Conservation (phyloP, 2,329 filamentous ascomycete genomes). For the Arthrobotrys musiformis region DNA sequence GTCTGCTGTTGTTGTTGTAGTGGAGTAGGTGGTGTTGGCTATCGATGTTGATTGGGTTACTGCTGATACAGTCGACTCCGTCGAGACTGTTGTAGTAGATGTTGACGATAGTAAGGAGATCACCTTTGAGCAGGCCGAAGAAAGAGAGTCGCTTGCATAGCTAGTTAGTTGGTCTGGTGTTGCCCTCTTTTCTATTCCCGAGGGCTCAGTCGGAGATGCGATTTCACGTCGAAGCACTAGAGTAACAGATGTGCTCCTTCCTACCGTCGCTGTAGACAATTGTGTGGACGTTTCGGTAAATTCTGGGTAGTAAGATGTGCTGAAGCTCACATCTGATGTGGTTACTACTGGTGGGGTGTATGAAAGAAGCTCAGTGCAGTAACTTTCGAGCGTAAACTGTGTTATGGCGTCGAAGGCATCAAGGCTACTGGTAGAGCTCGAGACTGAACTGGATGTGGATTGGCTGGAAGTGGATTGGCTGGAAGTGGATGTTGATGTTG, state of each 20-base stretch:
- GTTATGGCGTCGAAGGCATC: neutral
- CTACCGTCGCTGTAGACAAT: neutral
- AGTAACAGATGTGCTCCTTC: neutral
- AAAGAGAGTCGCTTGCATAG: neutral
- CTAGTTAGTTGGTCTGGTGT: neutral
- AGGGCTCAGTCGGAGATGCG: neutral
- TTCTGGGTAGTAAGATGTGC: neutral
- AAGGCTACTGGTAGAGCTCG: neutral
- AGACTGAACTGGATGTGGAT: neutral
- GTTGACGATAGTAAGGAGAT: neutral
- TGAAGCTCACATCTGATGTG: too few relatives aligned
- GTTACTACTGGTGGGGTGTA: neutral
- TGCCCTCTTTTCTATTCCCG: neutral
- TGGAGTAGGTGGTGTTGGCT: neutral
- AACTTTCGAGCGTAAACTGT: neutral
- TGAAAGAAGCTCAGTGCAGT: neutral
- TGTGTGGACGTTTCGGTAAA: neutral
- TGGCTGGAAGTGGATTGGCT: neutral
- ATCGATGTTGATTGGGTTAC: neutral
- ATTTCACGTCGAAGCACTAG: neutral
- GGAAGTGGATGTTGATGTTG: neutral
- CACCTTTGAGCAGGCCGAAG: neutral
- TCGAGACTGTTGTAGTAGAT: neutral
- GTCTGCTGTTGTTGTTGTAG: neutral
- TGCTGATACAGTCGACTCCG: neutral